Base-by-base conservation (phyloP, 2,329 filamentous ascomycete species). In the Scedosporium dehoogii region DNA sequence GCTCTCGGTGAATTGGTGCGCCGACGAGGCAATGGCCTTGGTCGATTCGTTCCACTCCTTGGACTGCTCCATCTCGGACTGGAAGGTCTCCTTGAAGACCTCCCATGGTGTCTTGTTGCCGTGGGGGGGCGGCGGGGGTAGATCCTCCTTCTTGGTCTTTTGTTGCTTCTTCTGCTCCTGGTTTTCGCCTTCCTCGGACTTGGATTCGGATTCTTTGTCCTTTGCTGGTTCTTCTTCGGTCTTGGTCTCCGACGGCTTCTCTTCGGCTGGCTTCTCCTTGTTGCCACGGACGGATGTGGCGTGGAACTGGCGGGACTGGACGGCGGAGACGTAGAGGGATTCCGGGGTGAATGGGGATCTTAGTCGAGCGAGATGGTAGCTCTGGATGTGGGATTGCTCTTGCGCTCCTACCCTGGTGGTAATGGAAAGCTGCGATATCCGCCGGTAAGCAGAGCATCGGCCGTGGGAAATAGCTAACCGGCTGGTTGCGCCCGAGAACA, bases 21-120 rank as follows among this genome's bases (percentile, higher is more conserved):
- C 91, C 5, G 89, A 90, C 58, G 90, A 91, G 18, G 91, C 90
- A 51, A 99, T 84, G 67, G 94, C 91, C 79, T 99, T 97, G 51
- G 93, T 99, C 53, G 91, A 96, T 72, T 99, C 94, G 71, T 99
- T 96, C 94, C 94, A 99, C 74, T 99, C 94, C 73, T 97, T 96
- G 16, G 92, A 97, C 60, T 91, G 90, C 75, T 97, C 92, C 78
- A 99, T 96, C 76, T 99, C 94, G 63, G 82, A 83, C 74, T 91
- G 86, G 76, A 99, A 85, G n/a, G 94, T 99, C 72, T 99, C 94
- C 71, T 91, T 91, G 79, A 99, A 99, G 38, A 99, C 94, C 74
- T 97, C 91, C 92, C 94, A 97, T 61, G 94, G 94, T 3, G 93
- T 94, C 81, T 99, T 99, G 78, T 96, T 92, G 65, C 94, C 94